phyloP scores from a whole-genome alignment of 140 eudicot genomes.

The Senecio squalidus region DNA sequence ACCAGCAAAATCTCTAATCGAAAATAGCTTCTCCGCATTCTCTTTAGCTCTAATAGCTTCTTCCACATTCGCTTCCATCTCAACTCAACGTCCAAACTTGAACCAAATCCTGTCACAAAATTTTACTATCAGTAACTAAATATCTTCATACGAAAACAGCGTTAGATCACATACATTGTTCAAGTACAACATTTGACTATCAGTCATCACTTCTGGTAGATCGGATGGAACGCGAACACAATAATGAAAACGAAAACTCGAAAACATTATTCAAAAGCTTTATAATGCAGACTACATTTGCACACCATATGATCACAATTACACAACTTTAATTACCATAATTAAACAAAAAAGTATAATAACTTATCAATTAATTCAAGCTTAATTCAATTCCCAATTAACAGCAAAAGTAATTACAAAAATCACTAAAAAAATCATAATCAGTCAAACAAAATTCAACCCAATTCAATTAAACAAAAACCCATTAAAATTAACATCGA shows the following conservation, averaged over 20 bases:
- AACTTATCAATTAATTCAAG: too few relatives aligned
- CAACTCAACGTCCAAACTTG: conserved; percentile 10
- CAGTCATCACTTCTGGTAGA: conserved; percentile 7
- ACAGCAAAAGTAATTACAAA: neutral
- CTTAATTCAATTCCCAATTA: neutral
- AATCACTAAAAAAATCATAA: too few relatives aligned
- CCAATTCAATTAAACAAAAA: conserved; percentile 18
- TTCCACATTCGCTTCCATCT: conserved; percentile 64
- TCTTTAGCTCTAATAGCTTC: conserved; percentile 74
- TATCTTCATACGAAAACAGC: conserved; percentile 1
- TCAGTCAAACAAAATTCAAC: too few relatives aligned
- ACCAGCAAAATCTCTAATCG: conserved; percentile 56
- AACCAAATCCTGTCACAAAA: conserved; percentile 11
- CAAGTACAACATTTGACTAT: neutral
- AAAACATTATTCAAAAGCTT: neutral
- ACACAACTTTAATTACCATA: neutral
- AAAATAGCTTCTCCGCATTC: conserved; percentile 72
- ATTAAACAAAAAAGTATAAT: neutral
- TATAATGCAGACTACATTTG: neutral
- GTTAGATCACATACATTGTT: neutral
- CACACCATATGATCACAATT: neutral
- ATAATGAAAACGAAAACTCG: neutral
- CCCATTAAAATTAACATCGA: conserved; percentile 4
- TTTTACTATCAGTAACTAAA: conserved; percentile 6
- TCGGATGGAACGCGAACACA: neutral